Evolutionary conservation across 371 early-diverging fungal genomes (phyloP), one percentile per base, ranked within the genome.

Genomic region (Mucor plumbeus): DNA sequence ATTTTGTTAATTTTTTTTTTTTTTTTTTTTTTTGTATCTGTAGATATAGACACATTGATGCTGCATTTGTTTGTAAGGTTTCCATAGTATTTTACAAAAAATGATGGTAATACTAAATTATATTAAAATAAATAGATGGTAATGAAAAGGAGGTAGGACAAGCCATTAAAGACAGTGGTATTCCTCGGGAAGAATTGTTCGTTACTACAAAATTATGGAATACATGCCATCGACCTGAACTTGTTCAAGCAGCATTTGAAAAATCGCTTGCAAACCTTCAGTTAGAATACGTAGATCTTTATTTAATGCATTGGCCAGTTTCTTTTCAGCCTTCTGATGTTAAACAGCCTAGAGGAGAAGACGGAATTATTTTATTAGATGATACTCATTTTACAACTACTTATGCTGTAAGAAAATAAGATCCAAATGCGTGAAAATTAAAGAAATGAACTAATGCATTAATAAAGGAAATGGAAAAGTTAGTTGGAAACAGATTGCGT

Each of bases 201-300:
- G 77, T 92, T 65, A 92, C 92, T 31, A 87, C 89, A 33, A 94
- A 94, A 69, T 74, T 93, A 43, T 90, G 89, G 90, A 88, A 87
- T 68, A 85, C 83, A 7, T 67, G 73, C 54, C 88, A 88, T 56
- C 64, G 73, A n/a, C 85, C 86, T 58, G 79, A 79, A 35, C 65
- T 81, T 64, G 86, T 88, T 17, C 69, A 80, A 11, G 64, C 79
- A 59, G 87, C 76, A 13, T 60, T 85, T 33, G 72, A 79, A 41
- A 65, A 63, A 7, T 85, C 89, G 17, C 76, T 92, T 54, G 53
- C 71, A 21, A 80, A 89, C 26, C 77, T 93, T 41, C 79, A 80
- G 34, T 68, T 87, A 19, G 84, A 88, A 14, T 93, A 93, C 66
- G 55, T 93, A 19, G 94, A 94, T 72, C 75, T 94, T 63, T 93